A percentile compares a stretch with the other conserved stretches of the same genome.
phyloP scores from a whole-genome alignment of 352 stramenopile species.

The Pythium sp. region DNA sequence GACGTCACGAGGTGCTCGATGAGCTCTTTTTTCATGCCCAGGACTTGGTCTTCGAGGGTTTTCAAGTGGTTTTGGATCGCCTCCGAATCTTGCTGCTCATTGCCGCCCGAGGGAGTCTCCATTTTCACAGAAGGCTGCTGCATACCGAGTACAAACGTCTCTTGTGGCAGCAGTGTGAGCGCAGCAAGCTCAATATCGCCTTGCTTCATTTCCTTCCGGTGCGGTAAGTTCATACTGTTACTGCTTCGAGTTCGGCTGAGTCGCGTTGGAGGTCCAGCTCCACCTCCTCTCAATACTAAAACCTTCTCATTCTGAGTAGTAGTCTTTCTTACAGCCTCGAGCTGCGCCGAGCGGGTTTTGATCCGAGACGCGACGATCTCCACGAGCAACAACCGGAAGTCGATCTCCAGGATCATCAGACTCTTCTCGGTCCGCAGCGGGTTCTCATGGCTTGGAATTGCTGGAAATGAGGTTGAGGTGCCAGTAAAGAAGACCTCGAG shows the following conservation, averaged over 20 bases:
- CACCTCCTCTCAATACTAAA: background rate
- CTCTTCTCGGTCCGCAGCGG: constrained; percentile 37
- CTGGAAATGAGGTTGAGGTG: background rate
- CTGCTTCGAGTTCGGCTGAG: background rate
- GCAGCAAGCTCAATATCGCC: constrained; percentile 21
- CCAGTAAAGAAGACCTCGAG: constrained; percentile 42
- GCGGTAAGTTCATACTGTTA: background rate
- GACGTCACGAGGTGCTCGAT: constrained; percentile 35
- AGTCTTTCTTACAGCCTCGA: constrained; percentile 11
- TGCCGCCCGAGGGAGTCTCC: background rate
- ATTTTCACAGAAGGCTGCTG: constrained; percentile 6
- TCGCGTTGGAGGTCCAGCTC: background rate
- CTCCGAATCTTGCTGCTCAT: background rate
- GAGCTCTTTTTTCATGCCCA: constrained; percentile 45
- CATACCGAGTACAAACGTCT: constrained; percentile 38
- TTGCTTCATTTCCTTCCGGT: background rate
- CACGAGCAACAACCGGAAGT: constrained; percentile 44
- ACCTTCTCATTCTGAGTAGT: constrained; percentile 10
- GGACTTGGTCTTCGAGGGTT: constrained; percentile 21
- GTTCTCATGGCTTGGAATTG: constrained; percentile 12
- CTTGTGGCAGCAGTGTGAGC: constrained; percentile 22
- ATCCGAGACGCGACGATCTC: constrained; percentile 45
- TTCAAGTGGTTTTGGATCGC: constrained; percentile 2
- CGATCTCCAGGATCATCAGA: constrained; percentile 49
- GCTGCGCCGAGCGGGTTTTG: constrained; percentile 24